A percentile compares a stretch with the other conserved stretches of the same genome.
phyloP scores from a whole-genome alignment of 106 monocot species.

The Dendrobium officinale region DNA sequence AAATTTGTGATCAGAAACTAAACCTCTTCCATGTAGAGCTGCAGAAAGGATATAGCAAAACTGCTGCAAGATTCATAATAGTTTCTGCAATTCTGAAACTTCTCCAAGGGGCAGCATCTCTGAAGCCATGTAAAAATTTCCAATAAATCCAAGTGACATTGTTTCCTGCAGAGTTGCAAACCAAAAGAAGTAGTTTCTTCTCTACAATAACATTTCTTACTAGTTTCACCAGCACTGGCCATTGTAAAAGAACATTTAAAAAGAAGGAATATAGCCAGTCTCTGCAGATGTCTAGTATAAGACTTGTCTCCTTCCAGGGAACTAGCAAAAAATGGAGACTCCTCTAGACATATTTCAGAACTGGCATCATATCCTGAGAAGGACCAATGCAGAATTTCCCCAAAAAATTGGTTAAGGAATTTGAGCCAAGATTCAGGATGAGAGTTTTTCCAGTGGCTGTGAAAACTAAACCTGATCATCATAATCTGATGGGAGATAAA shows the following conservation, averaged over 20 bases:
- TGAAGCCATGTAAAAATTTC: slow-evolving; percentile 64
- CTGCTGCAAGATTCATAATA: slow-evolving; percentile 29
- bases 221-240: slow-evolving; percentile 12
- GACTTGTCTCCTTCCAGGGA: slow-evolving; percentile 16
- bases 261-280: slow-evolving; percentile 55
- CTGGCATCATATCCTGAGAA: slow-evolving; percentile 24
- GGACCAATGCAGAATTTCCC: slow-evolving; percentile 45
- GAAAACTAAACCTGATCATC: slow-evolving; percentile 67
- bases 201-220: slow-evolving; percentile 24
- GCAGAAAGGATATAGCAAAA: slow-evolving; percentile 61
- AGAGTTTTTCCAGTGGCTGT: slow-evolving; percentile 25
- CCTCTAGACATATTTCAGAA: slow-evolving; percentile 41
- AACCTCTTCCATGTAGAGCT: slow-evolving; percentile 84
- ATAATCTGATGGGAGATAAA: slow-evolving; percentile 36
- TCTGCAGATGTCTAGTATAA: slow-evolving; percentile 50
- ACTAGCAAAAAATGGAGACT: slow-evolving; percentile 61
- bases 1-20: neutral
- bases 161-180: slow-evolving; percentile 16
- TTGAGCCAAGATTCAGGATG: slow-evolving; percentile 38
- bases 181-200: slow-evolving; percentile 7
- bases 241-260: slow-evolving; percentile 63
- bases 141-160: slow-evolving; percentile 24
- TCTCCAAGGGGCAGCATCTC: slow-evolving; percentile 21
- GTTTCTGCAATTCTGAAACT: slow-evolving; percentile 3
- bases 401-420: slow-evolving; percentile 52